Conservation (phyloP, 441 rosid species). For the Pelargonium citronellum region DNA sequence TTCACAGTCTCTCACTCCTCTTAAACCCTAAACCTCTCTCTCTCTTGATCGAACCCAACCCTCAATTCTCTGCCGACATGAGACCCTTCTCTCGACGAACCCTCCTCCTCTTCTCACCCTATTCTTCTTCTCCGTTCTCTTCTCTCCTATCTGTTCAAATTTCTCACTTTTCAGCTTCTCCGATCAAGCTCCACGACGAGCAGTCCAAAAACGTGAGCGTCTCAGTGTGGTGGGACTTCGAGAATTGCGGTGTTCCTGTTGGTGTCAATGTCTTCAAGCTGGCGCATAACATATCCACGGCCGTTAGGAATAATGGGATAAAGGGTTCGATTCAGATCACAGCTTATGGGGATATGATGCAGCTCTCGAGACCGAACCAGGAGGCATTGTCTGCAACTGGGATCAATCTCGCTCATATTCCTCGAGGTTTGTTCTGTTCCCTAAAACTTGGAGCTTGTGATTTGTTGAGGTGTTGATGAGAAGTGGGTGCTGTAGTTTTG, state of each 20-base stretch:
- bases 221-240: constrained; percentile 98
- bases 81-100: constrained; percentile 9
- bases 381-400: constrained; percentile 74
- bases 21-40: no score
- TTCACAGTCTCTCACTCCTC: no score
- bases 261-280: constrained; percentile 59
- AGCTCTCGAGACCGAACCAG: constrained; percentile 61
- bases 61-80: constrained; percentile 11
- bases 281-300: constrained; percentile 46
- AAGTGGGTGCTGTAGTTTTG: neutral
- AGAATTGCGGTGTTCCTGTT: constrained; percentile 60
- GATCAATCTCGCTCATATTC: constrained; percentile 60
- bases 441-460: neutral
- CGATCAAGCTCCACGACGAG: constrained; percentile 30
- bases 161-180: constrained; percentile 38
- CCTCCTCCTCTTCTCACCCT: constrained; percentile 5
- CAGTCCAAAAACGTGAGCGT: constrained; percentile 52
- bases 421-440: constrained; percentile 36
- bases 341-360: constrained; percentile 69
- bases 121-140: neutral
- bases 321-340: constrained; percentile 83
- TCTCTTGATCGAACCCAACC: neutral
- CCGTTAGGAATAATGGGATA: constrained; percentile 64
- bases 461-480: neutral
- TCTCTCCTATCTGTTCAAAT: constrained; percentile 1